A percentile compares a stretch with the other conserved stretches of the same genome.
phyloP scores from a whole-genome alignment of 2,329 filamentous ascomycete species.

The Venturiaceae sp. region DNA sequence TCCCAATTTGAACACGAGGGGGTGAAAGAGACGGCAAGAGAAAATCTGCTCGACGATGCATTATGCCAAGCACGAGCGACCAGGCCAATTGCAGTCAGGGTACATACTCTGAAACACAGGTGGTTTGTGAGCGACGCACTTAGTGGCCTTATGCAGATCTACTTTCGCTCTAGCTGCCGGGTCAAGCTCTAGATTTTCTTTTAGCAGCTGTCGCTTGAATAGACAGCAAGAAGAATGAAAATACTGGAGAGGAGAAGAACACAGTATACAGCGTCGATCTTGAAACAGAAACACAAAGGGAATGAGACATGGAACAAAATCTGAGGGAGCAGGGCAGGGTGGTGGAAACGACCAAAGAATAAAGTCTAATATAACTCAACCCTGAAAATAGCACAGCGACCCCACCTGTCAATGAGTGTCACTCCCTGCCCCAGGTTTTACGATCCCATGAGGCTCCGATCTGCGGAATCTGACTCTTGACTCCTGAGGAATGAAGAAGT shows the following conservation, averaged over 20 bases:
- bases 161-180: not conserved
- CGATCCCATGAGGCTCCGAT: not conserved
- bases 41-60: not conserved
- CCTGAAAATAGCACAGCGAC: not conserved
- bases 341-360: not conserved
- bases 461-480: too few relatives aligned
- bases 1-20: not conserved
- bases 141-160: not conserved
- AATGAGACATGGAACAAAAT: not conserved
- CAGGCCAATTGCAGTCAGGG: too few relatives aligned
- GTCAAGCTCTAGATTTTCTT: not conserved
- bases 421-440: not conserved
- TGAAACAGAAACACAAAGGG: not conserved
- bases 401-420: not conserved
- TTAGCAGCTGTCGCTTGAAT: not conserved
- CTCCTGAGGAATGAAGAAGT: too few relatives aligned
- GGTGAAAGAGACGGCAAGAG: not conserved
- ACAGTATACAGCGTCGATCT: not conserved
- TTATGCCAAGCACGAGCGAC: not conserved
- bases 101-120: not conserved
- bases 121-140: too few relatives aligned
- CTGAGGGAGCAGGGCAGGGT: too few relatives aligned
- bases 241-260: too few relatives aligned
- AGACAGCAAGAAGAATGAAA: not conserved
- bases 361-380: not conserved